Percentiles rank a stretch among this genome's conserved stretches.
These are phyloP conservation scores for Leucogyrophana mollusca DNA, from an alignment of 768 basidiomycete genomes.

Conservation along the genomic window DNA sequence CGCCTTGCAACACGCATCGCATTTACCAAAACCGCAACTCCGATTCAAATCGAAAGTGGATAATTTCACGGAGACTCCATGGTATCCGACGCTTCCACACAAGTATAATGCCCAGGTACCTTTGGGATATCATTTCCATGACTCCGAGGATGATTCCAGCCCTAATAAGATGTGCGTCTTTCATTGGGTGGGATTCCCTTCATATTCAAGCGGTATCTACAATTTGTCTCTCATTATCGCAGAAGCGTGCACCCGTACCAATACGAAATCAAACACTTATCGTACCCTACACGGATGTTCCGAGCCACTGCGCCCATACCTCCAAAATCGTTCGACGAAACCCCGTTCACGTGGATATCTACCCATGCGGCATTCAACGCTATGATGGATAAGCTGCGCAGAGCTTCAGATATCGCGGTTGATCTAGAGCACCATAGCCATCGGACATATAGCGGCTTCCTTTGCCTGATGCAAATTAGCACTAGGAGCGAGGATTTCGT, in stretches of 20 bases:
- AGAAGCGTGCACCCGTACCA: slow-evolving; percentile 74
- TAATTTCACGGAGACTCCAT: slow-evolving; percentile 56
- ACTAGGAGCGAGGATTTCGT: slow-evolving; percentile 84
- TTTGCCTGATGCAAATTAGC: slow-evolving; percentile 92
- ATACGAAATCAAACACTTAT: slow-evolving; percentile 76
- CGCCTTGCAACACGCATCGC: slow-evolving; percentile 69
- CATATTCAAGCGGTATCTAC: no score
- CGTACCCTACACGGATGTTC: slow-evolving; percentile 72
- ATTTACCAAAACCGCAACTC: slow-evolving; percentile 81
- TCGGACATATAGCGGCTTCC: slow-evolving; percentile 80
- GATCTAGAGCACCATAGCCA: slow-evolving; percentile 95
- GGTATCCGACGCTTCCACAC: slow-evolving; percentile 66
- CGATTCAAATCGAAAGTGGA: slow-evolving; percentile 59
- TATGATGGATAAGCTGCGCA: slow-evolving; percentile 69
- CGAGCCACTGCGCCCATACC: slow-evolving; percentile 44
- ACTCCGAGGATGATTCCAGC: slow-evolving; percentile 26
- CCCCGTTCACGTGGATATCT: slow-evolving; percentile 71
- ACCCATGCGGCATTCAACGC: slow-evolving; percentile 50
- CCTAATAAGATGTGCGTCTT: slow-evolving; percentile 30
- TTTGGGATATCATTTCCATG: slow-evolving; percentile 57
- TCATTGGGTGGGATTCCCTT: no score
- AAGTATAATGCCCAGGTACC: slow-evolving; percentile 88
- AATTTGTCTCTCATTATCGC: no score
- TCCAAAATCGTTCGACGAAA: slow-evolving; percentile 60
- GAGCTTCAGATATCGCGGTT: slow-evolving; percentile 78